These are phyloP conservation scores for Aureobasidium melanogenum DNA, from an alignment of 2,329 filamentous ascomycete species.

Conservation along the genomic window DNA sequence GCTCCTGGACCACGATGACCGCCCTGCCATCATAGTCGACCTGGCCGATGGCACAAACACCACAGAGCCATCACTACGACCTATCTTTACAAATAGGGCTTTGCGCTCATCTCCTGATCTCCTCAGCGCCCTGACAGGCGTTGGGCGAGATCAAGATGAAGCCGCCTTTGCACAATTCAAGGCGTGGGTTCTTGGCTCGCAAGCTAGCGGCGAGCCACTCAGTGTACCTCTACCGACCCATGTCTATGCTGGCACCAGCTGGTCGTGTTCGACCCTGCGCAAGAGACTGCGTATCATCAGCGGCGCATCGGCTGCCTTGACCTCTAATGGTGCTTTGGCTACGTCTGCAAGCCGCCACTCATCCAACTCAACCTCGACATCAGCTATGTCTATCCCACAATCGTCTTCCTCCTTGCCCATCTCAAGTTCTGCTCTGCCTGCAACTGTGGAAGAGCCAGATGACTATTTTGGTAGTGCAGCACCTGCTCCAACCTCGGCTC, in stretches of 20 bases:
- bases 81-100: slow-evolving; percentile 61
- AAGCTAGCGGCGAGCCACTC: slow-evolving; percentile 43
- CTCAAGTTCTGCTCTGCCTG: neutral
- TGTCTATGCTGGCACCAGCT: slow-evolving; percentile 55
- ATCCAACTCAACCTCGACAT: neutral
- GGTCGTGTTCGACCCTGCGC: slow-evolving; percentile 62
- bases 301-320: slow-evolving; percentile 29
- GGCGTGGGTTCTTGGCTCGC: slow-evolving; percentile 54
- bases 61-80: slow-evolving; percentile 42
- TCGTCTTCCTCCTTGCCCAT: neutral
- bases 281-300: slow-evolving; percentile 61
- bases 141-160: slow-evolving; percentile 26
- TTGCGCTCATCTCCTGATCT: slow-evolving; percentile 50
- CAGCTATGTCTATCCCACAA: slow-evolving; percentile 4
- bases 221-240: slow-evolving; percentile 48
- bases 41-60: slow-evolving; percentile 50
- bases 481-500: slow-evolving; percentile 7
- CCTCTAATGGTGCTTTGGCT: neutral
- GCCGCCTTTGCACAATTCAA: slow-evolving; percentile 54
- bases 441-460: slow-evolving; percentile 22
- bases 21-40: slow-evolving; percentile 70
- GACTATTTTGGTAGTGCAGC: slow-evolving; percentile 35
- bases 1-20: slow-evolving; percentile 64
- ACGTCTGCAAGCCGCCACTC: neutral
- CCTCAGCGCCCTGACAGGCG: slow-evolving; percentile 48